Conservation (phyloP, 257 asterid genomes). For the Fraxinus quadrangulata region DNA sequence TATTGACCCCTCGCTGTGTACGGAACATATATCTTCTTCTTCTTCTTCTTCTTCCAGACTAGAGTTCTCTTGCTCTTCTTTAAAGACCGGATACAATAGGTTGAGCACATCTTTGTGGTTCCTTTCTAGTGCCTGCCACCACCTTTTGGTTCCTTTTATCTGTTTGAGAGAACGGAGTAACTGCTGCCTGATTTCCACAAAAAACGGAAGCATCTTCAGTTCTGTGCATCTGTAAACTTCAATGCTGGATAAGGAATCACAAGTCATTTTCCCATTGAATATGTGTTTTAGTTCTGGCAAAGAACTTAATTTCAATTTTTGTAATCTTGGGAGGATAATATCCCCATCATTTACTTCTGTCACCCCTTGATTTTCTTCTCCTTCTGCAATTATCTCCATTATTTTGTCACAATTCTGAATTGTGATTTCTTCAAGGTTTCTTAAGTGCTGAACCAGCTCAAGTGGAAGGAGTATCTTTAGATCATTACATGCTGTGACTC, state of each 20-base stretch:
- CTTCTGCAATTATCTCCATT: conserved; percentile 20
- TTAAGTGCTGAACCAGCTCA: conserved; percentile 25
- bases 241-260: conserved; percentile 29
- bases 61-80: conserved; percentile 5
- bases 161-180: conserved; percentile 20
- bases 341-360: conserved; percentile 9
- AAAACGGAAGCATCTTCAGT: conserved; percentile 22
- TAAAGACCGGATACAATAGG: conserved; percentile 12
- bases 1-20: neutral
- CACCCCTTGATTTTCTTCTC: neutral
- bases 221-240: conserved; percentile 26
- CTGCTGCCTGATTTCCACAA: conserved; percentile 20
- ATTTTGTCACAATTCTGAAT: conserved; percentile 25
- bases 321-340: conserved; percentile 29
- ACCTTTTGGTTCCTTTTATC: conserved; percentile 33
- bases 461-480: conserved; percentile 24
- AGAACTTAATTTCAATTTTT: conserved; percentile 25
- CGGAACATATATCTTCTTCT: neutral
- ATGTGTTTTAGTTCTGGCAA: conserved; percentile 29
- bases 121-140: conserved; percentile 18
- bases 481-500: conserved; percentile 26
- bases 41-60: neutral
- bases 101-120: conserved; percentile 8
- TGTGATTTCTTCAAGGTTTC: conserved; percentile 23
- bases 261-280: conserved; percentile 24